Evolutionary conservation across 345 rosid species (phyloP).

Genomic region (Angophora floribunda): DNA sequence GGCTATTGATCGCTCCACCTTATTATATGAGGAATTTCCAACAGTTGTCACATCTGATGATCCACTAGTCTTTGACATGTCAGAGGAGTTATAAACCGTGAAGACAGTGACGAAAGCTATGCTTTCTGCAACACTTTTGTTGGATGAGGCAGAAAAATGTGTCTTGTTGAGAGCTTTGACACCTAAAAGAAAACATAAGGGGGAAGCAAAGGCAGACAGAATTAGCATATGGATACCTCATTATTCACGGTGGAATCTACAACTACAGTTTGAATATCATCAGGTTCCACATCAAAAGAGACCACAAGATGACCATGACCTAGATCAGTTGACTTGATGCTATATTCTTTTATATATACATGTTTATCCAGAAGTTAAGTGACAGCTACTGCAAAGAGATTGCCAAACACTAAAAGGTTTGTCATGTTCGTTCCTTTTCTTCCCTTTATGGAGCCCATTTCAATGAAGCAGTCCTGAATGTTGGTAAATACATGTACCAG

Average conservation of each 20-base stretch:
- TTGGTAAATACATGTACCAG: neutral
- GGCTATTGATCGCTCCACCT: conserved; percentile 64
- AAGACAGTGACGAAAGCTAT: conserved; percentile 71
- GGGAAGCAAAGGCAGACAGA: neutral
- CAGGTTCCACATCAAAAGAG: neutral
- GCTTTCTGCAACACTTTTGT: conserved; percentile 18
- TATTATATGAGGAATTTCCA: conserved; percentile 64
- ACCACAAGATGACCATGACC: neutral
- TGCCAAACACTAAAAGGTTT: neutral
- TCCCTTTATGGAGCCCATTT: neutral
- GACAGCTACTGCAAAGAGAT: neutral
- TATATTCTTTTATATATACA: neutral
- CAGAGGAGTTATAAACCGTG: conserved; percentile 45
- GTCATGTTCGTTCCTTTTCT: neutral
- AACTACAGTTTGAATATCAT: neutral
- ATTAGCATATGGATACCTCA: neutral
- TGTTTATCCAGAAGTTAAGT: neutral
- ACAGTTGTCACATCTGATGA: conserved; percentile 43
- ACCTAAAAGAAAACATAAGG: conserved; percentile 26
- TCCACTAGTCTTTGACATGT: conserved; percentile 14
- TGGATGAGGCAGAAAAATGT: conserved; percentile 13
- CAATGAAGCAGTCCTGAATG: neutral
- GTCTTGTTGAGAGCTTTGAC: conserved; percentile 67
- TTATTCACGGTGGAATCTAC: neutral
- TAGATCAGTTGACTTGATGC: neutral